phyloP scores from a whole-genome alignment of 345 rosid genomes.

The Euphorbia tirucalli region DNA sequence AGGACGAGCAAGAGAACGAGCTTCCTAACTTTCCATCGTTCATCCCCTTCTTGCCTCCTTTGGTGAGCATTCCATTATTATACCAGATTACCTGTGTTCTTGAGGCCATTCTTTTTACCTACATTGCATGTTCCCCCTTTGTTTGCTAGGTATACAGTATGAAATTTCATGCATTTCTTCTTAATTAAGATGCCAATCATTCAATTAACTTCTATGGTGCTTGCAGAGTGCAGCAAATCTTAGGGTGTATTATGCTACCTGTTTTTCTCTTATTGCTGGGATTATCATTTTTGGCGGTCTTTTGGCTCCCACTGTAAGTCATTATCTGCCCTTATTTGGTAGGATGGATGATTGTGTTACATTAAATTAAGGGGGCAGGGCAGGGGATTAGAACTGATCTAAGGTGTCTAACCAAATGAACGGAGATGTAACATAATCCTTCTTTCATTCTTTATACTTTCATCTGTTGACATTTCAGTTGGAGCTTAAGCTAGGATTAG shows the following conservation, averaged over 20 bases:
- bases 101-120: not conserved
- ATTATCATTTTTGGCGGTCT: constrained; percentile 88
- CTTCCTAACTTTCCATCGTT: constrained; percentile 93
- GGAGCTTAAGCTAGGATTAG: constrained; percentile 91
- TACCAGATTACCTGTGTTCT: not conserved
- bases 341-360: not conserved
- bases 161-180: not conserved
- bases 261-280: constrained; percentile 87
- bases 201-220: constrained; percentile 9
- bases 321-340: constrained; percentile 6
- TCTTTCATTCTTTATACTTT: constrained; percentile 4
- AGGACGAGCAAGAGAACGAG: constrained; percentile 63
- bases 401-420: not conserved
- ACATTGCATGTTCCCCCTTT: not conserved
- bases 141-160: not conserved
- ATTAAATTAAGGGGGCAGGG: not conserved
- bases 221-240: constrained; percentile 82
- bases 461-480: constrained; percentile 40
- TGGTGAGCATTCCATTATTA: constrained; percentile 44
- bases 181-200: constrained; percentile 13
- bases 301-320: constrained; percentile 77
- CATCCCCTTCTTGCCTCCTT: constrained; percentile 94
- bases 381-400: not conserved
- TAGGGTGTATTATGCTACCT: constrained; percentile 71
- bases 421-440: not conserved